A percentile compares a stretch with the other conserved stretches of the same genome.
phyloP scores from a whole-genome alignment of 352 stramenopile genomes.

The Phytophthora citrophthora region DNA sequence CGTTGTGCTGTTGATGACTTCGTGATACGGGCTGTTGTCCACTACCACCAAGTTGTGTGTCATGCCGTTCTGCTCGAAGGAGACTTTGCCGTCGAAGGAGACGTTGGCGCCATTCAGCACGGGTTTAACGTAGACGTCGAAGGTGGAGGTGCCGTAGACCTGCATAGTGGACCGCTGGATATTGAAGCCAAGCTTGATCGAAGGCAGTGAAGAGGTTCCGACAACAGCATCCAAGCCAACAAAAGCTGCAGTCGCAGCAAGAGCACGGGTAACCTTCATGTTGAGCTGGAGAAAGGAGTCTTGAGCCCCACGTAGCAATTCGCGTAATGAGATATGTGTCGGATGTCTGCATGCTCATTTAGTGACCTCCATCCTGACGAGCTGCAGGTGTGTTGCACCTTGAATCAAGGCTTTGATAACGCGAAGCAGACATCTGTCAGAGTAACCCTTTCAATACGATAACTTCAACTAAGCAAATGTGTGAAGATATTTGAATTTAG shows the following conservation, averaged over 20 bases:
- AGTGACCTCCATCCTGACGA: conserved; percentile 25
- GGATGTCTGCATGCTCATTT: neutral
- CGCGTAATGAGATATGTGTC: conserved; percentile 10
- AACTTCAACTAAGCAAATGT: conserved; percentile 21
- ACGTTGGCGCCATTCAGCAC: conserved; percentile 29
- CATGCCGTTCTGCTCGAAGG: conserved; percentile 38
- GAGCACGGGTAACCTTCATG: conserved; percentile 13
- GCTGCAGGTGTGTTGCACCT: neutral
- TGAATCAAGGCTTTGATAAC: conserved; percentile 6
- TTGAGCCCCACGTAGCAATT: conserved; percentile 16
- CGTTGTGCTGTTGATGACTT: conserved; percentile 25
- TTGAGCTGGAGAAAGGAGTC: conserved; percentile 1
- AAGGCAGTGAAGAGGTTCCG: conserved; percentile 32
- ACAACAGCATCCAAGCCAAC: conserved; percentile 12
- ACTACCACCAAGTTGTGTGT: conserved; percentile 54
- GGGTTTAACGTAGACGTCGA: conserved; percentile 54
- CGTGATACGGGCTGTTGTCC: conserved; percentile 43
- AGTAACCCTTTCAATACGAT: conserved; percentile 14
- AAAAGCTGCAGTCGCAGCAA: conserved; percentile 5
- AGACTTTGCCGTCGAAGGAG: conserved; percentile 51
- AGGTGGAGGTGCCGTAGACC: conserved; percentile 49
- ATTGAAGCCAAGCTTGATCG: conserved; percentile 47
- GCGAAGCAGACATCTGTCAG: conserved; percentile 20
- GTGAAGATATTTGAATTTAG: conserved; percentile 11
- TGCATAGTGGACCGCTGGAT: conserved; percentile 62